Evolutionary conservation across 495 filamentous ascomycete species (phyloP).

Genomic region (Penicillium macrosclerotiorum): DNA sequence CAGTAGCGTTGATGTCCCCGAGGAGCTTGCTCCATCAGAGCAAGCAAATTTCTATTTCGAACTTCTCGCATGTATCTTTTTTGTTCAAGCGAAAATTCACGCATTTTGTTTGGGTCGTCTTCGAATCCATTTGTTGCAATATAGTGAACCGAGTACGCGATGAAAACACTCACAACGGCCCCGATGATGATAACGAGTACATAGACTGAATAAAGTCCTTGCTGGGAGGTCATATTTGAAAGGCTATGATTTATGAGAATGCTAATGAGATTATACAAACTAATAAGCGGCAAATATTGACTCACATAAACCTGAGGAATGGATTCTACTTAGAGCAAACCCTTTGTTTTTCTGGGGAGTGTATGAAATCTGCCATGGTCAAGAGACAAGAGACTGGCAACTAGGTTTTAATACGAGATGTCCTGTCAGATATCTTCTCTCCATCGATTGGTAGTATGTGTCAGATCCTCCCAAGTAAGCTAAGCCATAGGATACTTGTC

Average conservation of each 20-base stretch:
- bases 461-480: too few relatives aligned
- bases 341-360: neutral
- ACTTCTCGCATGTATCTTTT: slow-evolving; percentile 24
- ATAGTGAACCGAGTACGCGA: slow-evolving; percentile 22
- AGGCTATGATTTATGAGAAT: too few relatives aligned
- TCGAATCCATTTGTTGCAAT: slow-evolving; percentile 20
- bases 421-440: neutral
- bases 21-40: too few relatives aligned
- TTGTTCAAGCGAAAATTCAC: slow-evolving; percentile 20
- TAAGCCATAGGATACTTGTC: too few relatives aligned
- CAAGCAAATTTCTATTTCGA: slow-evolving; percentile 10
- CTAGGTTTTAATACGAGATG: neutral
- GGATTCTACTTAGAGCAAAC: neutral
- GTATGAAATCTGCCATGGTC: neutral
- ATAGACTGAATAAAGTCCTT: slow-evolving; percentile 2
- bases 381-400: neutral
- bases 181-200: slow-evolving; percentile 25
- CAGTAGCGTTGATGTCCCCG: too few relatives aligned
- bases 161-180: slow-evolving; percentile 19
- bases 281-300: neutral
- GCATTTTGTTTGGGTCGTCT: neutral
- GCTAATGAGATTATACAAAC: neutral
- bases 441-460: neutral
- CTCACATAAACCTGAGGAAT: neutral
- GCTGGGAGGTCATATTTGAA: neutral